Evolutionary conservation across 2,329 filamentous ascomycete species (phyloP), one percentile per base, ranked within the genome.

Genomic region (Colletotrichum brevisporum): DNA sequence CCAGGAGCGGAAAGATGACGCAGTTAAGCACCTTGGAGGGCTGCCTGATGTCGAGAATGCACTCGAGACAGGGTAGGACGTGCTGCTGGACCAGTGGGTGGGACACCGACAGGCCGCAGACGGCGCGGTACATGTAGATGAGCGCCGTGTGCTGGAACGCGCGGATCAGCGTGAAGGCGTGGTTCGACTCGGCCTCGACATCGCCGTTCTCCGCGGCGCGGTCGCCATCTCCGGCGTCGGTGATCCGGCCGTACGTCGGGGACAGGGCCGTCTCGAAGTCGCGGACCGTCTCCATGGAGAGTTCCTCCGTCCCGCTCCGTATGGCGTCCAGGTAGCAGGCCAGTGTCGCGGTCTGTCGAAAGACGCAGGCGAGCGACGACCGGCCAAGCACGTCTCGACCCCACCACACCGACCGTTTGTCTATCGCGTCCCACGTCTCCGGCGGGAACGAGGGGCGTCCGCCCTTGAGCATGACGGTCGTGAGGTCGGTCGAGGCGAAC

Each of bases 401-500:
- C 82, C 82, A 84, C 82, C 82, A 84, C 1, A 81, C 77, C 10
- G 81, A 78, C 0, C 78, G 78, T 24, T 77, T 73, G 4, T 82
- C 80, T 45, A 84, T 80, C 3, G 76, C 74, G 36, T 77, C 73
- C 82, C 82, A 84, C 1, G 78, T 77, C 0, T 73, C 71, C 0
- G 78, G 76, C 0, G 78, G 75, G 6, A 83, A 83, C 9, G 79
- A 80, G 0, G 82, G 81, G 8, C 74, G 70, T n/a, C 76, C 75
- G 0, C 81, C 82, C 16, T 79, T 81, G 1, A 84, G 74, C 62
- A 84, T 71, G 1, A 81, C 76, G 5, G 80, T 78, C 0, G 81
- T 83, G 6, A 84, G 75, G 63, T 84, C 82, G 56, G 81, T 80
- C 0, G 82, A 82, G 1, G 78, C 78, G 48, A 84, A 84, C 48